phyloP scores from a whole-genome alignment of 2,329 filamentous ascomycete genomes.

The Clarireedia hainanense region DNA sequence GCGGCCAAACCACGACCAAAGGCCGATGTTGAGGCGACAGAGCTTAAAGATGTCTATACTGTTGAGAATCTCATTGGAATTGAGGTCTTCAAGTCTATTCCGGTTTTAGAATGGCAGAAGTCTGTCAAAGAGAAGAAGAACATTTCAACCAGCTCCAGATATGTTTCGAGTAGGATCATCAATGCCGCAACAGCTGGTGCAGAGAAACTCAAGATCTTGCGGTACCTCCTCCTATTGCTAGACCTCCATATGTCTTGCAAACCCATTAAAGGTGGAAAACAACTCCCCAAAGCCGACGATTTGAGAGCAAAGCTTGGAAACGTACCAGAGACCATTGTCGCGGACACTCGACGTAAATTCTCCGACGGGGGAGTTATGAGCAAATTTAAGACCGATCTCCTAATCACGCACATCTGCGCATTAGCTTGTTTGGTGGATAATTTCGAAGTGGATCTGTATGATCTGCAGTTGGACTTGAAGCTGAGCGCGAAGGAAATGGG shows the following conservation, averaged over 20 bases:
- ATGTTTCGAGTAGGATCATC: constrained; percentile 52
- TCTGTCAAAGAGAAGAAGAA: constrained; percentile 50
- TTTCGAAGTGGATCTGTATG: constrained; percentile 62
- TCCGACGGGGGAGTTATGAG: constrained; percentile 55
- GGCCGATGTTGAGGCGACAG: constrained; percentile 58
- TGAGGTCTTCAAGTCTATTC: constrained; percentile 59
- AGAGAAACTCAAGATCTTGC: constrained; percentile 49
- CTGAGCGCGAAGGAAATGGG: constrained; percentile 63
- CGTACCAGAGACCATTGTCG: constrained; percentile 54
- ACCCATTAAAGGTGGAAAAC: constrained; percentile 36
- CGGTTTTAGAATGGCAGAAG: constrained; percentile 68
- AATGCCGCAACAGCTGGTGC: constrained; percentile 38
- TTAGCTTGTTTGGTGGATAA: constrained; percentile 65
- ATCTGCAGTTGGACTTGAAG: constrained; percentile 63
- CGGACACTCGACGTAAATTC: constrained; percentile 63
- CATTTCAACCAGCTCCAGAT: constrained; percentile 49
- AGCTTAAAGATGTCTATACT: constrained; percentile 66
- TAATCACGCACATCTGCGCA: constrained; percentile 66
- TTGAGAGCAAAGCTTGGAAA: constrained; percentile 45
- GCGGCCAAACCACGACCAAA: constrained; percentile 65
- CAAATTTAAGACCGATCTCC: constrained; percentile 63
- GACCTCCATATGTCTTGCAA: constrained; percentile 43
- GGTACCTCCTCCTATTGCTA: constrained; percentile 52
- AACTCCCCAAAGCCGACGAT: constrained; percentile 54
- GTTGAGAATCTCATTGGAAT: constrained; percentile 57